These are phyloP conservation scores for Mycena leptocephala DNA, from an alignment of 768 basidiomycete genomes.

Conservation along the genomic window DNA sequence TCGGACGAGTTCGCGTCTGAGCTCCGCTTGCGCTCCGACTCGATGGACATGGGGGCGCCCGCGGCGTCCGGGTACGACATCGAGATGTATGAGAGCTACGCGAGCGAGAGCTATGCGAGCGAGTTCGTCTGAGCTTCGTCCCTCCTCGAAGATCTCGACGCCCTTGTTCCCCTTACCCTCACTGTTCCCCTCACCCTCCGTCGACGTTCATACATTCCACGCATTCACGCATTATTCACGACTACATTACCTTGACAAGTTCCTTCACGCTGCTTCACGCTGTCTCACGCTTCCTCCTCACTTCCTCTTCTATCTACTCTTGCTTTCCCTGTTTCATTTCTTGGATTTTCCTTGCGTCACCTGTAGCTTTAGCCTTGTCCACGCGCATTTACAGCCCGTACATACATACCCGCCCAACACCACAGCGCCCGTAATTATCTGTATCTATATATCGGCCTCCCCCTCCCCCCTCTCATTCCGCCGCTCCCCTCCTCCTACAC, in stretches of 20 bases:
- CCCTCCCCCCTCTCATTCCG: not conserved
- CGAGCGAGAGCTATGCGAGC: conserved; percentile 26
- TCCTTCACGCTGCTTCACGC: not conserved
- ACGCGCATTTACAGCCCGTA: conserved; percentile 1
- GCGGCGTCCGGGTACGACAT: not conserved
- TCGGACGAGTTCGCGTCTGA: conserved; percentile 14
- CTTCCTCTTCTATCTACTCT: not conserved
- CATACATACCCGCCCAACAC: not conserved
- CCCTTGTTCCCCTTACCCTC: no score
- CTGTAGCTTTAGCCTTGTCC: no score
- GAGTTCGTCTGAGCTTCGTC: conserved; percentile 29
- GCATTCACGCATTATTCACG: not conserved
- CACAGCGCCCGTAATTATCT: conserved; percentile 33
- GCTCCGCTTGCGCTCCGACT: not conserved
- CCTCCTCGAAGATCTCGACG: not conserved
- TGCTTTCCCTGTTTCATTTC: conserved; percentile 23
- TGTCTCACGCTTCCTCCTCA: not conserved
- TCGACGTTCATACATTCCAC: not conserved
- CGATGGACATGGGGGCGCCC: conserved; percentile 12
- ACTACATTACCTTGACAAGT: no score
- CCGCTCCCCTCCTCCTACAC: not conserved
- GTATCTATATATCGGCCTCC: conserved; percentile 33
- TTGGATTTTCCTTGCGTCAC: no score
- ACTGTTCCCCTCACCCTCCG: not conserved
- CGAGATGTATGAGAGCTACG: conserved; percentile 24